phyloP scores from a whole-genome alignment of 2,329 filamentous ascomycete genomes.

The Clonostachys rosea region DNA sequence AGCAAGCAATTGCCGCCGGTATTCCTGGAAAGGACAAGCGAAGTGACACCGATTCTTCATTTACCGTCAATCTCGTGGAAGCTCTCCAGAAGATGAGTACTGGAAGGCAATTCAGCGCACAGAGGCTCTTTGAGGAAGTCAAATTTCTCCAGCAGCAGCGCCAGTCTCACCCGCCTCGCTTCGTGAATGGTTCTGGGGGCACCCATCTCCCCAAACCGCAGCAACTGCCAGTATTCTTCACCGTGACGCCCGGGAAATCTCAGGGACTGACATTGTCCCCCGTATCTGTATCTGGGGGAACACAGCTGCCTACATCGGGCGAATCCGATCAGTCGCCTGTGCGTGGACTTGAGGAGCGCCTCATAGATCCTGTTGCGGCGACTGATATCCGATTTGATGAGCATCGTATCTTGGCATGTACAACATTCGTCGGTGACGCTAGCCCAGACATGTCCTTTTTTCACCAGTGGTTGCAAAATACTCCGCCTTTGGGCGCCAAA shows the following conservation, averaged over 20 bases:
- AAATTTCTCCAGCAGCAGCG: slow-evolving; percentile 24
- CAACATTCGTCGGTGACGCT: slow-evolving; percentile 61
- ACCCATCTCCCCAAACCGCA: slow-evolving; percentile 16
- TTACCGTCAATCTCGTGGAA: slow-evolving; percentile 53
- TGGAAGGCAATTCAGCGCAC: slow-evolving; percentile 49
- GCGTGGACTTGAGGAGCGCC: slow-evolving; percentile 24
- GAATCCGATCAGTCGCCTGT: not conserved
- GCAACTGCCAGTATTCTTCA: slow-evolving; percentile 45
- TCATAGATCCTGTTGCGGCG: slow-evolving; percentile 41
- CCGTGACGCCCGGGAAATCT: slow-evolving; percentile 47
- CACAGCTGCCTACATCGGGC: not conserved
- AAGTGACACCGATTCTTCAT: slow-evolving; percentile 44
- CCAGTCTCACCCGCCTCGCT: slow-evolving; percentile 15
- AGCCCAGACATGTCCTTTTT: slow-evolving; percentile 63
- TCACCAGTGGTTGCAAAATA: slow-evolving; percentile 60
- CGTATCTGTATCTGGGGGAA: slow-evolving; percentile 6
- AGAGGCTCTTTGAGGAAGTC: slow-evolving; percentile 53
- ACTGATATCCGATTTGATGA: slow-evolving; percentile 58
- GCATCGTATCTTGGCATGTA: slow-evolving; percentile 59
- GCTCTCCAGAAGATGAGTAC: slow-evolving; percentile 48
- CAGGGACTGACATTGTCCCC: slow-evolving; percentile 48
- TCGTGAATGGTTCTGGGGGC: too few relatives aligned
- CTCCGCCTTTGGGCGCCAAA: slow-evolving; percentile 49
- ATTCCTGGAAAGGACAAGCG: slow-evolving; percentile 41
- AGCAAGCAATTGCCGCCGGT: slow-evolving; percentile 60